These are phyloP conservation scores for Cryptococcus sp. DNA, from an alignment of 1,284 basidiomycete species.

Conservation along the genomic window DNA sequence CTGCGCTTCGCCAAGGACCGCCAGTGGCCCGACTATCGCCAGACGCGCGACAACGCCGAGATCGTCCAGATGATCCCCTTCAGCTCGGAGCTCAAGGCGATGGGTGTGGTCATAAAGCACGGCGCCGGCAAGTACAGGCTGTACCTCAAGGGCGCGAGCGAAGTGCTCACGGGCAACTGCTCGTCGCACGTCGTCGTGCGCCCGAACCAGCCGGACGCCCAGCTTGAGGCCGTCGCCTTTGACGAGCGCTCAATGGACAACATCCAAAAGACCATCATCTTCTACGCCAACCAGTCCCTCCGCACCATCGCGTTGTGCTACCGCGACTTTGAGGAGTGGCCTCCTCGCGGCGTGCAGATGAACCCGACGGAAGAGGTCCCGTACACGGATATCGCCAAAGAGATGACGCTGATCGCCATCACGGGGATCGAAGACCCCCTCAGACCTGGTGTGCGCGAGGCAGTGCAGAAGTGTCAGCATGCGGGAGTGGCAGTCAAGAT, in stretches of 20 bases:
- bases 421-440: slow-evolving; percentile 95
- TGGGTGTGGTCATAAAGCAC: slow-evolving; percentile 82
- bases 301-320: slow-evolving; percentile 92
- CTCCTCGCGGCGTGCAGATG: slow-evolving; percentile 60
- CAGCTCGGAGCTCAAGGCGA: slow-evolving; percentile 90
- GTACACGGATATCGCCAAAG: slow-evolving; percentile 66
- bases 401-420: slow-evolving; percentile 82
- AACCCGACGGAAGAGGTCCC: slow-evolving; percentile 56
- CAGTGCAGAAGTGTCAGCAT: slow-evolving; percentile 76
- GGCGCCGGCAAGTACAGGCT: slow-evolving; percentile 60
- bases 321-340: slow-evolving; percentile 82
- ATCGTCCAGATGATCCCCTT: slow-evolving; percentile 91
- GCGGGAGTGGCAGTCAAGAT: slow-evolving; percentile 98
- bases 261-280: slow-evolving; percentile 85
- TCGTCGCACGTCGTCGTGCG: slow-evolving; percentile 64
- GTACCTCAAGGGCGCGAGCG: slow-evolving; percentile 89
- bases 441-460: slow-evolving; percentile 80
- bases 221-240: slow-evolving; percentile 62
- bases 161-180: slow-evolving; percentile 80
- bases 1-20: slow-evolving; percentile 84
- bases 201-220: slow-evolving; percentile 25
- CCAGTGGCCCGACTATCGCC: slow-evolving; percentile 73
- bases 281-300: slow-evolving; percentile 93
- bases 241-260: slow-evolving; percentile 68
- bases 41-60: slow-evolving; percentile 61